Conservation (phyloP, 2,329 filamentous ascomycete genomes). For the Fusarium torulosum region DNA sequence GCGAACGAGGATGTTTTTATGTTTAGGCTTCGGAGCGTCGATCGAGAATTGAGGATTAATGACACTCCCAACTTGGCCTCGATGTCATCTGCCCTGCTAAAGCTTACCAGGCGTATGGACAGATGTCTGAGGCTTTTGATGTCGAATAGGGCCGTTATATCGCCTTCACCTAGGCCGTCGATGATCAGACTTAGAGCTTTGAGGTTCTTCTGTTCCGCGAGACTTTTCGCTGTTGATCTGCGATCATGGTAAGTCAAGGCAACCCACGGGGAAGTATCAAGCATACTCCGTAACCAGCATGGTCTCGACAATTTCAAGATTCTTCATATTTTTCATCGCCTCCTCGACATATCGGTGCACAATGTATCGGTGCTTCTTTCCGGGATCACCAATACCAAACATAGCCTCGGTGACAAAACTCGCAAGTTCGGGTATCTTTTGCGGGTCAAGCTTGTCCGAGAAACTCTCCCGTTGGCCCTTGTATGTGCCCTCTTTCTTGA, state of each 20-base stretch:
- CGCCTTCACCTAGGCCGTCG: not conserved
- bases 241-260: not conserved
- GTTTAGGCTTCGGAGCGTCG: not conserved
- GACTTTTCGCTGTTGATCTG: slow-evolving; percentile 26
- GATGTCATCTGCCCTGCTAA: too few relatives aligned
- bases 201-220: slow-evolving; percentile 25
- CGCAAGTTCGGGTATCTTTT: slow-evolving; percentile 17
- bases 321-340: slow-evolving; percentile 20
- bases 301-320: slow-evolving; percentile 34
- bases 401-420: slow-evolving; percentile 22
- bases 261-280: rapidly evolving
- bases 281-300: slow-evolving; percentile 27
- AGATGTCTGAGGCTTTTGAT: slow-evolving; percentile 38
- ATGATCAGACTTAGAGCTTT: slow-evolving; percentile 23
- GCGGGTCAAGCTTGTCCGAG: not conserved
- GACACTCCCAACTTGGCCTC: not conserved
- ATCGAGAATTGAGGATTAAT: slow-evolving; percentile 32
- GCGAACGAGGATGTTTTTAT: not conserved
- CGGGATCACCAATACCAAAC: slow-evolving; percentile 14
- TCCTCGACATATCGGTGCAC: slow-evolving; percentile 38
- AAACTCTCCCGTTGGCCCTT: slow-evolving; percentile 35
- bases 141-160: not conserved
- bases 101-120: not conserved
- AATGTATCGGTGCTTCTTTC: slow-evolving; percentile 26
- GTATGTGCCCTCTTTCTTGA: slow-evolving; percentile 36